Evolutionary conservation across 202 grass and related monocot genomes (phyloP).

Genomic region (Setaria viridis): DNA sequence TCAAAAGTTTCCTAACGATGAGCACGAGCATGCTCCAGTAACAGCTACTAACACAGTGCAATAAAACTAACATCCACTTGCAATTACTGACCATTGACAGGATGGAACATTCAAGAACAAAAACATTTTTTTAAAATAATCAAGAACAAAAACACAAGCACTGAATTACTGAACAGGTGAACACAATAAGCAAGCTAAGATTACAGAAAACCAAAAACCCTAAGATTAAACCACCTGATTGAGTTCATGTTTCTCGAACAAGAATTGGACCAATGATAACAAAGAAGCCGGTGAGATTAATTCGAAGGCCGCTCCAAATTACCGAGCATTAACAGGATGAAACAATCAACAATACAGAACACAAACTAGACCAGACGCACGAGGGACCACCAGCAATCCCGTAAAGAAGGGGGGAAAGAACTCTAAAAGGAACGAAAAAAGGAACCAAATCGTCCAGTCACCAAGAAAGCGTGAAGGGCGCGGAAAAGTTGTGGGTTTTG

Average conservation of each 20-base stretch:
- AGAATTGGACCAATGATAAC: background rate
- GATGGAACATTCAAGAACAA: background rate
- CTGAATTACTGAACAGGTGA: constrained; percentile 11
- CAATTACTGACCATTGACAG: constrained; percentile 7
- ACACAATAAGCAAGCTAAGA: background rate
- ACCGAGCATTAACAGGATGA: background rate
- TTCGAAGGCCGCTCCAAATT: background rate
- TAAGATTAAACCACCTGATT: background rate
- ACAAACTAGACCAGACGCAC: background rate
- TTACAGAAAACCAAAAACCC: background rate
- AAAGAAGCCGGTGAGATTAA: background rate
- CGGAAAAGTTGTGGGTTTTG: constrained; percentile 9
- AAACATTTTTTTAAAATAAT: background rate
- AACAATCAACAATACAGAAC: background rate
- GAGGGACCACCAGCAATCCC: background rate
- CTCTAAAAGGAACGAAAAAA: background rate
- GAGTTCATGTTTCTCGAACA: background rate
- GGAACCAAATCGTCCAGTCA: background rate
- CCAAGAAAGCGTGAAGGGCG: background rate
- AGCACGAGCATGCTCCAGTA: background rate
- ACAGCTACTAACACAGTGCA: background rate
- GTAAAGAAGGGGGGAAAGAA: background rate
- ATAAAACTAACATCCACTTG: background rate
- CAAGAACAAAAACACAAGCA: background rate
- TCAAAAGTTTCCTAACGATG: constrained; percentile 9